phyloP scores from a whole-genome alignment of 805 yeast species.

The Torulaspora gathmanii region DNA sequence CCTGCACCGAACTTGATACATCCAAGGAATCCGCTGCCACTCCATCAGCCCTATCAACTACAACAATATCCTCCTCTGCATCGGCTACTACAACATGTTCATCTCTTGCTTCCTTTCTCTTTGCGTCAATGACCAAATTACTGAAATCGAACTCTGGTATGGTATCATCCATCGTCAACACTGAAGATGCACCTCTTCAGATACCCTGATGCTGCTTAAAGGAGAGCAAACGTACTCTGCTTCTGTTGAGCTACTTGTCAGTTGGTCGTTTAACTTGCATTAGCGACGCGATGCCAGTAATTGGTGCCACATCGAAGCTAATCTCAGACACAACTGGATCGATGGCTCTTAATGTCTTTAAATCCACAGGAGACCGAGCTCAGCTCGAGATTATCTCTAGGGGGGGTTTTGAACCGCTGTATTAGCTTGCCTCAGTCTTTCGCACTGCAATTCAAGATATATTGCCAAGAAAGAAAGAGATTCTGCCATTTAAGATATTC shows the following conservation, averaged over 20 bases:
- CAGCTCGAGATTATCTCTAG: too few species aligned
- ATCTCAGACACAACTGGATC: not conserved
- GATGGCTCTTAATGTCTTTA: too few species aligned
- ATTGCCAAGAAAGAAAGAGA: too few species aligned
- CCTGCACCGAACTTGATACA: not conserved
- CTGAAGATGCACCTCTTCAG: not conserved
- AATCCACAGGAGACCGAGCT: too few species aligned
- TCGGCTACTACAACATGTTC: constrained; percentile 11
- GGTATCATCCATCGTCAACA: constrained; percentile 15
- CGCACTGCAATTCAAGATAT: too few species aligned
- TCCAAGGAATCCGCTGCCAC: not conserved
- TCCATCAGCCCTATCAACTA: not conserved
- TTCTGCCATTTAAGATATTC: too few species aligned
- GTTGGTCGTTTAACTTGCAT: not conserved
- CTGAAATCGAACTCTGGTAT: constrained; percentile 26
- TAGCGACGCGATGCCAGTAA: not conserved
- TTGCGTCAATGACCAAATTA: constrained; percentile 11
- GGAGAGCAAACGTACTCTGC: not conserved
- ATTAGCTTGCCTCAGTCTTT: too few species aligned
- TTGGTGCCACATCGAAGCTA: not conserved
- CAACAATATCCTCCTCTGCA: constrained; percentile 6
- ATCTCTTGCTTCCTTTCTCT: constrained; percentile 2
- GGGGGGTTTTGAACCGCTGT: too few species aligned
- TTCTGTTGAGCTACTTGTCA: not conserved
- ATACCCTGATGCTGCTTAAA: not conserved